Conservation (phyloP, 2,329 filamentous ascomycete genomes). For the Monascus ruber region DNA sequence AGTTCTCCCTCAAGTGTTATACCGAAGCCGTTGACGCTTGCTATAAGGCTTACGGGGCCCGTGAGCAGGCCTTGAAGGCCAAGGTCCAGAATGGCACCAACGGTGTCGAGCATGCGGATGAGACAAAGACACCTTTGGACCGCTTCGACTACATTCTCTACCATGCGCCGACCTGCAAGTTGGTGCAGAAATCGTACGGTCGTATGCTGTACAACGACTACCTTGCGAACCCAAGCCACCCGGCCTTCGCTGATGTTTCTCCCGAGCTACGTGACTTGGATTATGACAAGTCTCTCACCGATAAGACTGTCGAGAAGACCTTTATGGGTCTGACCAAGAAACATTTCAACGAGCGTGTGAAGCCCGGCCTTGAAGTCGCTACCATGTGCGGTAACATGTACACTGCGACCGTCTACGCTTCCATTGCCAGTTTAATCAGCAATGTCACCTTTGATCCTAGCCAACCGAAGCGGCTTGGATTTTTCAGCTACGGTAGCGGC, state of each 20-base stretch:
- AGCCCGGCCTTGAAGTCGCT: slow-evolving; percentile 61
- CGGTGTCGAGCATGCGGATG: slow-evolving; percentile 26
- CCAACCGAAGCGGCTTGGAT: slow-evolving; percentile 59
- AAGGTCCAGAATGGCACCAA: slow-evolving; percentile 38
- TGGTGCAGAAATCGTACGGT: slow-evolving; percentile 74
- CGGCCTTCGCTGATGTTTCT: slow-evolving; percentile 62
- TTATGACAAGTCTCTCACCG: slow-evolving; percentile 66
- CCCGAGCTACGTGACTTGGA: slow-evolving; percentile 66
- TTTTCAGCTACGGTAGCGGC: slow-evolving; percentile 73
- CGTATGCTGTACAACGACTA: slow-evolving; percentile 81
- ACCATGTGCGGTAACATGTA: slow-evolving; percentile 63
- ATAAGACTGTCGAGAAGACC: slow-evolving; percentile 76
- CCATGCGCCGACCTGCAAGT: slow-evolving; percentile 79
- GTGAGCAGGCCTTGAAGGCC: slow-evolving; percentile 51
- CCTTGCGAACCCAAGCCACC: slow-evolving; percentile 55
- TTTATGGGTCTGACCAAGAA: slow-evolving; percentile 80
- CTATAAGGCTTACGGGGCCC: slow-evolving; percentile 69
- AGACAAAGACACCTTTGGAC: slow-evolving; percentile 55
- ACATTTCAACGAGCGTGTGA: slow-evolving; percentile 66
- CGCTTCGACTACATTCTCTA: slow-evolving; percentile 76
- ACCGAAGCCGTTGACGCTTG: slow-evolving; percentile 67
- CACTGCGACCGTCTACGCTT: slow-evolving; percentile 48
- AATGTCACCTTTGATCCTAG: slow-evolving; percentile 52
- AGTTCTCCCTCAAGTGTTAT: slow-evolving; percentile 75
- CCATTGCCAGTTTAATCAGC: slow-evolving; percentile 49